phyloP scores from a whole-genome alignment of 495 filamentous ascomycete genomes.

The Daldinia decipiens region DNA sequence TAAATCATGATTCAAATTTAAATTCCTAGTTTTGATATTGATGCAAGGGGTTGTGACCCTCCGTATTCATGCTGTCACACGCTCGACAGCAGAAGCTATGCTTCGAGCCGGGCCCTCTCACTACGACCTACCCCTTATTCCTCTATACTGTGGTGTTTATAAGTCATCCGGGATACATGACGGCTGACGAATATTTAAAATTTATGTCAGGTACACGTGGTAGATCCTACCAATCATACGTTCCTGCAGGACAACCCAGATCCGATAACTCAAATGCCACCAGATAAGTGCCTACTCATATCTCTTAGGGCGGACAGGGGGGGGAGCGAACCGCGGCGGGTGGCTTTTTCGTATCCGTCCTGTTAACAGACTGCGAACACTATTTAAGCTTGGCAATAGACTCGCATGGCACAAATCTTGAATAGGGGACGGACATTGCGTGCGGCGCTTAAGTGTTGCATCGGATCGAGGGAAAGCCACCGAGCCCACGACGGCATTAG shows the following conservation, averaged over 20 bases:
- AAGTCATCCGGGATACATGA: background rate
- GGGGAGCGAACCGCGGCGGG: background rate
- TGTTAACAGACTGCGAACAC: conserved; percentile 4
- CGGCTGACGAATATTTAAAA: conserved; percentile 12
- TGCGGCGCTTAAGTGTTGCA: conserved; percentile 39
- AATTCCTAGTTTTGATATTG: conserved; percentile 20
- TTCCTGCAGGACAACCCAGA: conserved; percentile 9
- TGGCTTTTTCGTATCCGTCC: conserved; percentile 32
- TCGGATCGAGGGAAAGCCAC: conserved; percentile 26
- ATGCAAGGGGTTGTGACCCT: conserved; percentile 41
- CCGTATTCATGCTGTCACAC: conserved; percentile 34
- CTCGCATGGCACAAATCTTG: background rate
- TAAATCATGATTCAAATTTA: conserved; percentile 15
- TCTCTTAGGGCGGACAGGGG: conserved; percentile 7
- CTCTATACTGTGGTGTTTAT: conserved; percentile 26
- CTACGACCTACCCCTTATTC: background rate
- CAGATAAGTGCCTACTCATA: conserved; percentile 11
- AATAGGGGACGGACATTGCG: conserved; percentile 1
- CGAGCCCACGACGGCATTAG: background rate
- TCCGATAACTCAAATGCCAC: conserved; percentile 24
- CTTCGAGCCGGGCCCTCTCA: conserved; percentile 24
- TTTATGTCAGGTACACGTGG: background rate
- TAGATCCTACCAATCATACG: conserved; percentile 15
- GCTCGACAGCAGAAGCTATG: conserved; percentile 2
- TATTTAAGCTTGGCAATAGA: conserved; percentile 34